Evolutionary conservation across 441 rosid genomes (phyloP).

Genomic region (Erodium trifolium): DNA sequence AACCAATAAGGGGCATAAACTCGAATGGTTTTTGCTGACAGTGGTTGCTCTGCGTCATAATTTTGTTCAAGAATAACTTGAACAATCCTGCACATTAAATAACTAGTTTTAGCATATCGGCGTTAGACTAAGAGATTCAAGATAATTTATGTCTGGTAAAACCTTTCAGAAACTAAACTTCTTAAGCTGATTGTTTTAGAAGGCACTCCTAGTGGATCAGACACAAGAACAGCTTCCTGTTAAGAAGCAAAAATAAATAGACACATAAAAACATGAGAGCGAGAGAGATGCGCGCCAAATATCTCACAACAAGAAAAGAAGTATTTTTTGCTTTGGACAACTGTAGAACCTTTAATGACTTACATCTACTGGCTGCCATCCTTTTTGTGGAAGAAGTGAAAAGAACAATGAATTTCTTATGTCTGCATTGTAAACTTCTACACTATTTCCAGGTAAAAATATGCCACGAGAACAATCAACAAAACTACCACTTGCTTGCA

Average conservation of each 20-base stretch:
- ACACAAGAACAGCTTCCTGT: slow-evolving; percentile 86
- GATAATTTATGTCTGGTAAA: slow-evolving; percentile 14
- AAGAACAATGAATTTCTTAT: slow-evolving; percentile 64
- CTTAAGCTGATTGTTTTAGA: slow-evolving; percentile 70
- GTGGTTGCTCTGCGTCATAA: slow-evolving; percentile 51
- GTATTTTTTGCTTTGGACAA: not conserved
- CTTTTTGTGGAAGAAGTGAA: slow-evolving; percentile 76
- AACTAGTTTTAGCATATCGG: slow-evolving; percentile 24
- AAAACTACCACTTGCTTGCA: slow-evolving; percentile 58
- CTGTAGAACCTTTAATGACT: slow-evolving; percentile 9
- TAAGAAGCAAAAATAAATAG: not conserved
- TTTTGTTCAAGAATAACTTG: slow-evolving; percentile 85
- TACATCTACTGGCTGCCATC: slow-evolving; percentile 85
- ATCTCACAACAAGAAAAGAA: not conserved
- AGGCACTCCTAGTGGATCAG: slow-evolving; percentile 71
- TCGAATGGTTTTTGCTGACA: slow-evolving; percentile 56
- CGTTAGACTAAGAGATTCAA: slow-evolving; percentile 5
- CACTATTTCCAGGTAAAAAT: slow-evolving; percentile 57
- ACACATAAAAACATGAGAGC: not conserved
- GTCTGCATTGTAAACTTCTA: slow-evolving; percentile 70
- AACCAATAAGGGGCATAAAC: slow-evolving; percentile 94
- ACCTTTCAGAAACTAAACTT: slow-evolving; percentile 95
- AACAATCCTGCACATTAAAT: slow-evolving; percentile 52
- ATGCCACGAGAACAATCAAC: slow-evolving; percentile 60
- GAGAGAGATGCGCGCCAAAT: not conserved